A percentile compares a stretch with the other conserved stretches of the same genome.
Conservation (phyloP, 768 basidiomycete genomes). For the Clitopilus passeckerianus region DNA sequence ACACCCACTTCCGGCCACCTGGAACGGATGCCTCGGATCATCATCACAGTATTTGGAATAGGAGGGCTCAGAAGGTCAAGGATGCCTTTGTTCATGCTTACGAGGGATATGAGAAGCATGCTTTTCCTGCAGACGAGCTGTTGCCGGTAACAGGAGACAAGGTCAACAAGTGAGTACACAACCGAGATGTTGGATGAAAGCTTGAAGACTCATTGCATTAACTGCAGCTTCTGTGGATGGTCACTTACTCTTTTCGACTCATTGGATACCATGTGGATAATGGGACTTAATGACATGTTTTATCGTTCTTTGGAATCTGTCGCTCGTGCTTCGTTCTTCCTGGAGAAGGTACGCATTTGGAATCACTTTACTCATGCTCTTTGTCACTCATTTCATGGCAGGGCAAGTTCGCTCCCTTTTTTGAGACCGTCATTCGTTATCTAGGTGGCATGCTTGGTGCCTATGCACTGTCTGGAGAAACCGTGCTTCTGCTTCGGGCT, state of each 20-base stretch:
- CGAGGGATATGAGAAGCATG: conserved; percentile 44
- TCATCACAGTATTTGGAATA: conserved; percentile 30
- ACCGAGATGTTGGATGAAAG: background rate
- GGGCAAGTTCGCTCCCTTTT: conserved; percentile 46
- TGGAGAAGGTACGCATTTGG: conserved; percentile 24
- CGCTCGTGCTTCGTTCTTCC: conserved; percentile 39
- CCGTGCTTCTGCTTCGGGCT: conserved; percentile 58
- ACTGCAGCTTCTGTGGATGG: conserved; percentile 67
- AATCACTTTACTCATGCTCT: background rate
- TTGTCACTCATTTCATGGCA: conserved; percentile 5
- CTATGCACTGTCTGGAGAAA: conserved; percentile 66
- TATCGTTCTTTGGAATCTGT: conserved; percentile 50
- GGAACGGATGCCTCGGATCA: background rate
- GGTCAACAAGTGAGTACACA: conserved; percentile 46
- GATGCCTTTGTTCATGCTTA: conserved; percentile 61
- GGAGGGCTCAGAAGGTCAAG: conserved; percentile 49
- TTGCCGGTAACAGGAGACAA: conserved; percentile 42
- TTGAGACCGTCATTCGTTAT: conserved; percentile 81
- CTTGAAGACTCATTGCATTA: background rate
- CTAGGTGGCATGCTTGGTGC: conserved; percentile 81
- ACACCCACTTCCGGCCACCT: conserved; percentile 3
- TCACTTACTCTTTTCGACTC: conserved; percentile 71
- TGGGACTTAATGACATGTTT: conserved; percentile 69
- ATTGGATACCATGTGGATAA: conserved; percentile 78
- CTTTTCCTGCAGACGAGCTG: conserved; percentile 55